Evolutionary conservation across 306 rosid species (phyloP), one percentile per base, ranked within the genome.

Genomic region (Lablab purpureus): DNA sequence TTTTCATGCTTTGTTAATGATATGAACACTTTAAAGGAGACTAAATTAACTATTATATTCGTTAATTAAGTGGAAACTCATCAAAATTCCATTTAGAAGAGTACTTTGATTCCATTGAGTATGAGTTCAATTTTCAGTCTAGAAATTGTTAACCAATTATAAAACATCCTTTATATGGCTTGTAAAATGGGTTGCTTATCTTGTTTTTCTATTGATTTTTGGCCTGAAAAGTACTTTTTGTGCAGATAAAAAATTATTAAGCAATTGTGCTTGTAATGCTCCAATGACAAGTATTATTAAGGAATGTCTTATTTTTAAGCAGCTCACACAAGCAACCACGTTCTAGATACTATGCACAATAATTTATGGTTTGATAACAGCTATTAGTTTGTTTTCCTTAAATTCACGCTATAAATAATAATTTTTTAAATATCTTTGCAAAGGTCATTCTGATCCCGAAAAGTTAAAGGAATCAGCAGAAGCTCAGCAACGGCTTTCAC

Each of bases 361-460:
- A 22, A 19, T 9, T 52, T 52, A 0, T 19, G 1, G 11, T 52
- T 52, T 11, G 59, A 23, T 55, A 21, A 55, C 7, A 22, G 30
- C 22, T 56, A 22, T 19, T 6, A 11, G 32, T 56, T 15, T 56
- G 27, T 56, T 55, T 56, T 56, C 25, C 27, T 14, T 56, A 12
- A 56, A 55, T 40, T 47, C 49, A 47, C 11, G 4, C 27, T 4
- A 10, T 49, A 17, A 17, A 51, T 40, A 21, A 43, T 76, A 2
- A 40, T 9, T 55, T 46, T 68, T 46, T 70, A 2, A 32, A 32
- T n/a, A 28, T 69, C 9, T 17, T 28, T 71, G 45, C 3, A 17
- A 50, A 92, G 97, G 97, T 52, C 88, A 94, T 81, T 92, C 99
- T 74, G 92, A 94, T 86, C 91, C 97, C 1, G 89, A 76, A 52